Evolutionary conservation across 192 early-diverging fungal genomes (phyloP).

Genomic region (Podila minutissima): DNA sequence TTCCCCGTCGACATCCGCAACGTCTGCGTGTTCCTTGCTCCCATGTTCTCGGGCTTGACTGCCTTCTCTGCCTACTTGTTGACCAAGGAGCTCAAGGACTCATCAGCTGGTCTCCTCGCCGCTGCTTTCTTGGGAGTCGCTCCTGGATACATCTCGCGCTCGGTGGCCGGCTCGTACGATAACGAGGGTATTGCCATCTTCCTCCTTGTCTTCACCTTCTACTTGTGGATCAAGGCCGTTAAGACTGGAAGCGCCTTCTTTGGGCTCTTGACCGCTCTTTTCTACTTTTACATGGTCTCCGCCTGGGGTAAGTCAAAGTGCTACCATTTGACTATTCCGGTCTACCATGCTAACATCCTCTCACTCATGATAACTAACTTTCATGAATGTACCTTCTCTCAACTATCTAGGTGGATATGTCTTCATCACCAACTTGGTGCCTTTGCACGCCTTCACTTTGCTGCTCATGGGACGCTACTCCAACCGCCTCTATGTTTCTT

Average conservation of each 20-base stretch:
- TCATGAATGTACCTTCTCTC: neutral
- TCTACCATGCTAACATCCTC: neutral
- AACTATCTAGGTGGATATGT: slow-evolving; percentile 85
- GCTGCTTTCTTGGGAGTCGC: slow-evolving; percentile 99
- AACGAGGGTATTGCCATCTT: slow-evolving; percentile 99
- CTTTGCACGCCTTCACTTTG: slow-evolving; percentile 94
- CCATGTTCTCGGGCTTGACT: slow-evolving; percentile 96
- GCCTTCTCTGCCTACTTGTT: slow-evolving; percentile 95
- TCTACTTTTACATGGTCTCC: slow-evolving; percentile 99
- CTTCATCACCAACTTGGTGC: slow-evolving; percentile 99
- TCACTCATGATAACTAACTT: neutral
- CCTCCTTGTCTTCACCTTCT: slow-evolving; percentile 97
- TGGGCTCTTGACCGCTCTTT: slow-evolving; percentile 85
- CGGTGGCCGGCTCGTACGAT: slow-evolving; percentile 99
- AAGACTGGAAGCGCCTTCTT: slow-evolving; percentile 95
- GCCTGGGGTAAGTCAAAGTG: slow-evolving; percentile 83
- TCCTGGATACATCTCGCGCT: slow-evolving; percentile 99
- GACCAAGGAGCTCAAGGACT: slow-evolving; percentile 91
- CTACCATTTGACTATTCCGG: neutral
- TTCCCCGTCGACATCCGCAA: slow-evolving; percentile 98
- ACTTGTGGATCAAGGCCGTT: slow-evolving; percentile 96
- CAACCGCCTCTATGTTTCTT: slow-evolving; percentile 92
- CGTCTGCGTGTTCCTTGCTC: slow-evolving; percentile 98
- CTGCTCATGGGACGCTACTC: slow-evolving; percentile 97
- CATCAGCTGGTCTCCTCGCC: slow-evolving; percentile 93